phyloP scores from a whole-genome alignment of 768 basidiomycete genomes.

The Strobilomyces dryophilus region DNA sequence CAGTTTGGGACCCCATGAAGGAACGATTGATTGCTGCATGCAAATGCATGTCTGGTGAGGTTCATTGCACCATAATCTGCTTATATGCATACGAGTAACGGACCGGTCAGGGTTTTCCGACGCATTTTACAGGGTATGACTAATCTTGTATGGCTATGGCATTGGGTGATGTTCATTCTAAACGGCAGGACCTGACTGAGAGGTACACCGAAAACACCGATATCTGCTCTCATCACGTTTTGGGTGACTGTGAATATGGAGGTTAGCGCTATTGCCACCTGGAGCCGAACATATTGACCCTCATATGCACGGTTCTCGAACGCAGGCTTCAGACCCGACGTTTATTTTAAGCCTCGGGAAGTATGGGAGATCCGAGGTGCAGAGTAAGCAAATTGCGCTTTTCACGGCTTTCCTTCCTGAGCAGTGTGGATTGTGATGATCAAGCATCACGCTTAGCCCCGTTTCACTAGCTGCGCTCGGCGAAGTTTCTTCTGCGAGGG shows the following conservation, averaged over 20 bases:
- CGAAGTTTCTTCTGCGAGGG: conserved; percentile 51
- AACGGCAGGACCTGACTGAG: conserved; percentile 52
- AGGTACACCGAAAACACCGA: conserved; percentile 58
- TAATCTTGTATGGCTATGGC: neutral
- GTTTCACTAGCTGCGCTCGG: conserved; percentile 77
- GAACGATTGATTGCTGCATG: conserved; percentile 73
- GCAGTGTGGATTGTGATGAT: neutral
- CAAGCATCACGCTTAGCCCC: conserved; percentile 78
- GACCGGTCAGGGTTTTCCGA: conserved; percentile 70
- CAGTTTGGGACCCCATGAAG: conserved; percentile 60
- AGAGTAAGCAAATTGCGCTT: conserved; percentile 41
- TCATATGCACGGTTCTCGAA: neutral
- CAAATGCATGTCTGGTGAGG: conserved; percentile 84
- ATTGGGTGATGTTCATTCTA: conserved; percentile 8
- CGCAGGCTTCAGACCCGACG: conserved; percentile 57
- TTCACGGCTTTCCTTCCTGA: conserved; percentile 6
- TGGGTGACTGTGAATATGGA: conserved; percentile 62
- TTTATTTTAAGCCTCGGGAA: conserved; percentile 67
- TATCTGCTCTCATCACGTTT: conserved; percentile 46
- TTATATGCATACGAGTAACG: neutral
- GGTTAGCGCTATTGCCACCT: conserved; percentile 37
- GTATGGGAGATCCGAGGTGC: conserved; percentile 90
- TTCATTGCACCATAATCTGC: neutral
- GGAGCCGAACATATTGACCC: neutral
- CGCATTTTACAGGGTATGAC: conserved; percentile 64